These are phyloP conservation scores for Nymphaea colorata DNA, from an alignment of 164 flowering plant species.

Conservation along the genomic window DNA sequence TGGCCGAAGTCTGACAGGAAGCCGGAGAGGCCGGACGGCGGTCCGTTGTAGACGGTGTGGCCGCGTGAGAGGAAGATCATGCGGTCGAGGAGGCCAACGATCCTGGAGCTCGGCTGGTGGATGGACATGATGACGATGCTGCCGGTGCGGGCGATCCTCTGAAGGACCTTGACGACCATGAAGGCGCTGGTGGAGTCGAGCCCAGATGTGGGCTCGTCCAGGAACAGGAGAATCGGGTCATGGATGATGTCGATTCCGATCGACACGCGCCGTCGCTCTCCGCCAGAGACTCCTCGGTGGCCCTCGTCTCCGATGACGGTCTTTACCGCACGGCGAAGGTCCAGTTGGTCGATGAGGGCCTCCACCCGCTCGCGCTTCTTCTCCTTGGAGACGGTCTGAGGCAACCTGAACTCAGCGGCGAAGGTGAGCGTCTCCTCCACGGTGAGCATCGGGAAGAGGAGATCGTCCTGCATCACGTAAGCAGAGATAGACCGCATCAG, in stretches of 20 bases:
- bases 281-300: constrained; percentile 70
- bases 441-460: constrained; percentile 71
- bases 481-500: constrained; percentile 76
- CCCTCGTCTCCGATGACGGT: constrained; percentile 74
- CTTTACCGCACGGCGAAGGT: constrained; percentile 35
- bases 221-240: constrained; percentile 63
- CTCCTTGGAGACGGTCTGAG: constrained; percentile 50
- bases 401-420: constrained; percentile 73
- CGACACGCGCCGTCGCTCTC: constrained; percentile 68
- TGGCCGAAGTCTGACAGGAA: constrained; percentile 60
- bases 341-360: constrained; percentile 61
- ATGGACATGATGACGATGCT: constrained; percentile 85
- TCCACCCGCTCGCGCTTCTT: constrained; percentile 58
- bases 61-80: constrained; percentile 73
- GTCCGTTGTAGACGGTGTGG: constrained; percentile 47
- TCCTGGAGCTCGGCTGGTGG: constrained; percentile 73
- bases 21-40: constrained; percentile 32
- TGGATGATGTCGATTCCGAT: constrained; percentile 82
- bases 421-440: constrained; percentile 79
- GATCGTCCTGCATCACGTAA: constrained; percentile 87
- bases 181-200: constrained; percentile 72
- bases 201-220: constrained; percentile 79
- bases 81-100: constrained; percentile 65
- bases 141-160: constrained; percentile 55
- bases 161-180: constrained; percentile 70